Conservation (phyloP, 441 rosid species). For the Sinapis alba region DNA sequence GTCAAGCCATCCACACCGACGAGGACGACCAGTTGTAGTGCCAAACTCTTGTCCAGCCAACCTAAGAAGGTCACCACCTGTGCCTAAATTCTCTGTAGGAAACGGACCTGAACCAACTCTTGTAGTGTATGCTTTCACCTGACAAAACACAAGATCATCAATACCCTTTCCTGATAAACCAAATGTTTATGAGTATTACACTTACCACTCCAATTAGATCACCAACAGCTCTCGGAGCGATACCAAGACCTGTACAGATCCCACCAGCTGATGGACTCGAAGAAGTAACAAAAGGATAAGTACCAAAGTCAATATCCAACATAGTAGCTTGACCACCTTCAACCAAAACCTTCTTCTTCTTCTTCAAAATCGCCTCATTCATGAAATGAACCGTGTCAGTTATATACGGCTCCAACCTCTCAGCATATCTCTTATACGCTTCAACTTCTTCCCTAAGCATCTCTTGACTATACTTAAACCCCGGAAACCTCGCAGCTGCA, state of each 20-base stretch:
- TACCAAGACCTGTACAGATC: slow-evolving; percentile 92
- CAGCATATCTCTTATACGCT: slow-evolving; percentile 84
- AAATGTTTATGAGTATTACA: slow-evolving; percentile 2
- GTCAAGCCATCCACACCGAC: slow-evolving; percentile 99
- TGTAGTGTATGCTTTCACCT: slow-evolving; percentile 97
- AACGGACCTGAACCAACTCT: slow-evolving; percentile 98
- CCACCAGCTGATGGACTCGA: slow-evolving; percentile 99
- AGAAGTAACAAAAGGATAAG: slow-evolving; percentile 98
- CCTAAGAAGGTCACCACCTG: slow-evolving; percentile 85
- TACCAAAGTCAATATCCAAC: slow-evolving; percentile 94
- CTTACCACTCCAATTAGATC: slow-evolving; percentile 95
- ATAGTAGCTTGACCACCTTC: slow-evolving; percentile 99
- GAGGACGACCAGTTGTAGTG: slow-evolving; percentile 97
- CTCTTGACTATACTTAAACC: slow-evolving; percentile 67
- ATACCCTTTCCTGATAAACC: no score
- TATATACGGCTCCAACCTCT: slow-evolving; percentile 86
- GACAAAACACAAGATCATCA: slow-evolving; percentile 26
- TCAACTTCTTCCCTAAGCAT: slow-evolving; percentile 88
- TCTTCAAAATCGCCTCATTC: slow-evolving; percentile 71
- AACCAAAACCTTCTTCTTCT: slow-evolving; percentile 86
- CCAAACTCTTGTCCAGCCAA: slow-evolving; percentile 95
- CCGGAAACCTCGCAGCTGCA: slow-evolving; percentile 76
- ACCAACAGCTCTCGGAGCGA: slow-evolving; percentile 88
- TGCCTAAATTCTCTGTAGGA: slow-evolving; percentile 92
- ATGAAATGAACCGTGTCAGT: slow-evolving; percentile 85